Conservation (phyloP, 2,329 filamentous ascomycete species). For the Trichoderma harzianum region DNA sequence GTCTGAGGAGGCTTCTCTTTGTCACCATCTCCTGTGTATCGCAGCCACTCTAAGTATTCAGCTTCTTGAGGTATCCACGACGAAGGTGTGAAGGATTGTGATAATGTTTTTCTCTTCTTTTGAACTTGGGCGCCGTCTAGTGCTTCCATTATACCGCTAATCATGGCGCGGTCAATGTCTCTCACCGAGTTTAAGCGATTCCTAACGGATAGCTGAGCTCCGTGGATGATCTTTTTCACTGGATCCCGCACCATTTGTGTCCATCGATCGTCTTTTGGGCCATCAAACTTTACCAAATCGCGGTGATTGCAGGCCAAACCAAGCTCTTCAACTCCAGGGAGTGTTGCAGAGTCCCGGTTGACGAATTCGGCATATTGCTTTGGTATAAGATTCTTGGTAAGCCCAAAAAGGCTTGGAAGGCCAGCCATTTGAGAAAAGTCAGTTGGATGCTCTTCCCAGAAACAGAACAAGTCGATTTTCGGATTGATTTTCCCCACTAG, state of each 20-base stretch:
- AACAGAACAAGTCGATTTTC: slow-evolving; percentile 37
- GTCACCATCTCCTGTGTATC: neutral
- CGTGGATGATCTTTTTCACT: slow-evolving; percentile 37
- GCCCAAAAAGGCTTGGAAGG: slow-evolving; percentile 28
- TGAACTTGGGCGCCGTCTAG: slow-evolving; percentile 34
- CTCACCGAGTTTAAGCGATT: slow-evolving; percentile 37
- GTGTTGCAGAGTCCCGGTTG: slow-evolving; percentile 38
- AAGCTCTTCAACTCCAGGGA: slow-evolving; percentile 33
- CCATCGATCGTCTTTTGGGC: slow-evolving; percentile 37
- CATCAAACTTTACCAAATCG: slow-evolving; percentile 42
- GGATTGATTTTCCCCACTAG: slow-evolving; percentile 34
- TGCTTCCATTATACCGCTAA: slow-evolving; percentile 32
- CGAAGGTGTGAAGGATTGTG: neutral
- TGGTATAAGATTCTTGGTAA: slow-evolving; percentile 26
- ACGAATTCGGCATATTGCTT: slow-evolving; percentile 39
- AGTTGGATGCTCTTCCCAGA: slow-evolving; percentile 40
- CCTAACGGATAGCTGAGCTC: slow-evolving; percentile 35
- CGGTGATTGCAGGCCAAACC: slow-evolving; percentile 38
- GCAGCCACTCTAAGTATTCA: neutral
- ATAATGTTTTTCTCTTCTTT: slow-evolving; percentile 33
- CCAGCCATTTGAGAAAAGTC: slow-evolving; percentile 36
- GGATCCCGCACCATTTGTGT: slow-evolving; percentile 35
- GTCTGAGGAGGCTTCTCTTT: slow-evolving; percentile 19
- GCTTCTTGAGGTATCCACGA: neutral
- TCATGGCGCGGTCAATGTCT: slow-evolving; percentile 32